phyloP scores from a whole-genome alignment of 306 rosid genomes.

The Echinosophora koreensis region DNA sequence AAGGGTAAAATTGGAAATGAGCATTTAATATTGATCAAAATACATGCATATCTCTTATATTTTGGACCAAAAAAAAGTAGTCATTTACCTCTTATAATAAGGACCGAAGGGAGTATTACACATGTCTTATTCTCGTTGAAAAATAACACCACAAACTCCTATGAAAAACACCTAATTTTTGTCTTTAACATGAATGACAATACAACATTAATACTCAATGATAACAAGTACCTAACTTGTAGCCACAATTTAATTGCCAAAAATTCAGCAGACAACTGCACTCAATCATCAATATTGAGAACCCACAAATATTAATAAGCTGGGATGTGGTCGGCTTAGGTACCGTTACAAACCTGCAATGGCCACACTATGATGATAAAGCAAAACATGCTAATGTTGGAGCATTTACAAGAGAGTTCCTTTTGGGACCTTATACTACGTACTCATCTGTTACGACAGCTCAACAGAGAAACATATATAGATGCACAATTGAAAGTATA shows the following conservation, averaged over 20 bases:
- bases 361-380: constrained; percentile 26
- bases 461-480: no score
- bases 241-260: neutral
- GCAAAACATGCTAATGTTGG: constrained; percentile 43
- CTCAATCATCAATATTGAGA: constrained; percentile 12
- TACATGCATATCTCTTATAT: no score
- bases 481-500: no score
- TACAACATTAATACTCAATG: neutral
- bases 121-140: no score
- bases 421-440: constrained; percentile 24
- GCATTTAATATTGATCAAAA: no score
- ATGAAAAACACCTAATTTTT: no score
- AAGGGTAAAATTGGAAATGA: no score
- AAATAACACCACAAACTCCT: no score
- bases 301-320: constrained; percentile 44
- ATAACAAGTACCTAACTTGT: constrained; percentile 2
- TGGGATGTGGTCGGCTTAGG: constrained; percentile 35
- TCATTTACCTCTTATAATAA: no score
- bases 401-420: constrained; percentile 17
- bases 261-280: constrained; percentile 13
- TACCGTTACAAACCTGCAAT: neutral
- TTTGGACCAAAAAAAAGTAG: no score
- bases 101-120: no score
- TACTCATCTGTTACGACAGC: neutral
- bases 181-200: neutral